Conservation (phyloP, 2,329 filamentous ascomycete species). For the Waltergamsia citrina region DNA sequence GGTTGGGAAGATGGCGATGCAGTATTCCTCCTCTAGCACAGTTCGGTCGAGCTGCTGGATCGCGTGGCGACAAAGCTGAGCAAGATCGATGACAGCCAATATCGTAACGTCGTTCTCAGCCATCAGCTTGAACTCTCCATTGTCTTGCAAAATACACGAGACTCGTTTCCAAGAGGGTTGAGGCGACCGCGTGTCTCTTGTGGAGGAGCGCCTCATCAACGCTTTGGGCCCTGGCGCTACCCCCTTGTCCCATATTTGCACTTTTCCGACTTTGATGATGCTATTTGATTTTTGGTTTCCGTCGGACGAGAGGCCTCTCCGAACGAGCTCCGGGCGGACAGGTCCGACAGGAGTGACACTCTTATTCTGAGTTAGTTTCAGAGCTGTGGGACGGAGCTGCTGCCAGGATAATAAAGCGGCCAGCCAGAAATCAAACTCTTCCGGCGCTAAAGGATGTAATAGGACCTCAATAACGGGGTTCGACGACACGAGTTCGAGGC, state of each 20-base stretch:
- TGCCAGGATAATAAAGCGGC: constrained; percentile 77
- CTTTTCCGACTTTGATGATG: constrained; percentile 91
- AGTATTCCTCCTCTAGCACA: constrained; percentile 86
- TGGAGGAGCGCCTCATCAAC: constrained; percentile 47
- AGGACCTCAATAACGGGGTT: constrained; percentile 51
- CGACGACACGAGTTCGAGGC: constrained; percentile 43
- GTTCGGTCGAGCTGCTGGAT: constrained; percentile 86
- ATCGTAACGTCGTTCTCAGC: constrained; percentile 76
- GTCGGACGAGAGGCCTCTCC: constrained; percentile 23
- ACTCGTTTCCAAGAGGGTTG: constrained; percentile 72
- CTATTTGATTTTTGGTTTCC: constrained; percentile 35
- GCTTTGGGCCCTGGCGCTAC: constrained; percentile 42
- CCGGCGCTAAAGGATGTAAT: constrained; percentile 51
- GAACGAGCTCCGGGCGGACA: constrained; percentile 32
- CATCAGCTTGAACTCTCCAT: constrained; percentile 86
- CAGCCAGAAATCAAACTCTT: constrained; percentile 71
- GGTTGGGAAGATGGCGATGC: constrained; percentile 90
- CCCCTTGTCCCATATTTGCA: constrained; percentile 85
- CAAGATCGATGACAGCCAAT: constrained; percentile 75
- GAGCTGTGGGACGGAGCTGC: constrained; percentile 53
- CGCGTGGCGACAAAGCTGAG: constrained; percentile 79
- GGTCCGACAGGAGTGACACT: constrained; percentile 19
- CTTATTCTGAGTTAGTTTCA: constrained; percentile 38
- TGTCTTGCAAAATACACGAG: constrained; percentile 89
- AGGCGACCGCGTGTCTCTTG: constrained; percentile 42